These are phyloP conservation scores for Lactifluus volemus DNA, from an alignment of 768 basidiomycete genomes.

Conservation along the genomic window DNA sequence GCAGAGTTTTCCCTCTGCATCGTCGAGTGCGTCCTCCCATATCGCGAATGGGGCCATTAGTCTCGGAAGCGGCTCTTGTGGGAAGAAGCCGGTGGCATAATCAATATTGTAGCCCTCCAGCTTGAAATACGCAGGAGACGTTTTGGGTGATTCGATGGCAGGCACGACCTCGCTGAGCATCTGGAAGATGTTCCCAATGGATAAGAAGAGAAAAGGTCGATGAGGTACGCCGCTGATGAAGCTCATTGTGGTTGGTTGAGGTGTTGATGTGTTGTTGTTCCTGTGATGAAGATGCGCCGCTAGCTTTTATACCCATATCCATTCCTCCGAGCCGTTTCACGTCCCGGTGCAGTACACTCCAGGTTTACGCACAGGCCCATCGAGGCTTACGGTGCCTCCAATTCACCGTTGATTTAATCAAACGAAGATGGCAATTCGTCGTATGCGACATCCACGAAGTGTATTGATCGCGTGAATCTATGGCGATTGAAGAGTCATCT, in stretches of 20 bases:
- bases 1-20: constrained; percentile 44
- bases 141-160: neutral
- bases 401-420: constrained; percentile 16
- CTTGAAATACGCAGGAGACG: constrained; percentile 2
- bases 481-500: constrained; percentile 10
- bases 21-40: constrained; percentile 64
- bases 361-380: neutral
- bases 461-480: constrained; percentile 8
- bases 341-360: neutral
- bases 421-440: neutral
- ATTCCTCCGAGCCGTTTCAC: constrained; percentile 5
- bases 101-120: constrained; percentile 42
- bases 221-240: constrained; percentile 8
- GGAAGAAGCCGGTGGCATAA: constrained; percentile 77
- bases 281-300: neutral
- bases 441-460: constrained; percentile 1
- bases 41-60: constrained; percentile 44
- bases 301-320: constrained; percentile 2
- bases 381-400: constrained; percentile 1
- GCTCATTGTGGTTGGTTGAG: neutral
- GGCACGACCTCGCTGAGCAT: constrained; percentile 7
- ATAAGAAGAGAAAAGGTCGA: constrained; percentile 4
- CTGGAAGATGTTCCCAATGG: constrained; percentile 16
- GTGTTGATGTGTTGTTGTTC: neutral
- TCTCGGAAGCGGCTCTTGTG: constrained; percentile 48